Percentiles rank a stretch among this genome's conserved stretches.
Conservation (phyloP, 139 green algal species). For the Coelastrella sp. region DNA sequence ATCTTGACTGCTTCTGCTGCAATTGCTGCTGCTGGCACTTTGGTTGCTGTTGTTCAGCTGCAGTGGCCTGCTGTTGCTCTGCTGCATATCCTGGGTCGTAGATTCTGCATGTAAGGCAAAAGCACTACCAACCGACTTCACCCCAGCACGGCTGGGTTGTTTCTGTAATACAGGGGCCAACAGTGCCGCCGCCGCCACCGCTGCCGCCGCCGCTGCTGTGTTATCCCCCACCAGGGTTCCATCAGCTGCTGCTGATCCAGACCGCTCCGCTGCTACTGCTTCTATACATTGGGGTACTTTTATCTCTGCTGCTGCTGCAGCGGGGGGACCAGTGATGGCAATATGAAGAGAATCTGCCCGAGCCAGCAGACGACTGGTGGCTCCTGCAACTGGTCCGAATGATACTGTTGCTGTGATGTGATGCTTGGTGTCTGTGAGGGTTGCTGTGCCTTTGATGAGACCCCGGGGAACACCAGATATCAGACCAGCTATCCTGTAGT, state of each 20-base stretch:
- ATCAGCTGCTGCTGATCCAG: background rate
- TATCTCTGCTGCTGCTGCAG: slow-evolving; percentile 42
- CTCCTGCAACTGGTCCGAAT: slow-evolving; percentile 36
- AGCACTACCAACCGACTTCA: background rate
- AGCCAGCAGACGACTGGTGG: slow-evolving; percentile 54
- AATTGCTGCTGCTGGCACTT: background rate
- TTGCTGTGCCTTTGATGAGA: slow-evolving; percentile 47
- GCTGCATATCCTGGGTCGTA: background rate
- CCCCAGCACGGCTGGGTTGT: background rate
- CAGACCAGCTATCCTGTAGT: background rate
- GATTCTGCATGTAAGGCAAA: background rate
- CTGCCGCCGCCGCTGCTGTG: background rate
- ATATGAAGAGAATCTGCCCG: slow-evolving; percentile 67
- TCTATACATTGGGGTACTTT: background rate
- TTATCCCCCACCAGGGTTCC: background rate
- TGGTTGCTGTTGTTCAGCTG: background rate
- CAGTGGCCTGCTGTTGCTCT: background rate
- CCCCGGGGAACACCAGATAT: background rate
- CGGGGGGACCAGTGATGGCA: slow-evolving; percentile 11
- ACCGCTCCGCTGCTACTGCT: background rate
- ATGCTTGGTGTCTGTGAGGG: slow-evolving; percentile 43
- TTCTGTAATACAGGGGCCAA: background rate
- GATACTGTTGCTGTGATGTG: slow-evolving; percentile 12
- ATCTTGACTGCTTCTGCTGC: background rate
- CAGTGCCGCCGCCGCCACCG: background rate